Evolutionary conservation across 306 rosid genomes (phyloP).

Genomic region (Crotalaria pallida): DNA sequence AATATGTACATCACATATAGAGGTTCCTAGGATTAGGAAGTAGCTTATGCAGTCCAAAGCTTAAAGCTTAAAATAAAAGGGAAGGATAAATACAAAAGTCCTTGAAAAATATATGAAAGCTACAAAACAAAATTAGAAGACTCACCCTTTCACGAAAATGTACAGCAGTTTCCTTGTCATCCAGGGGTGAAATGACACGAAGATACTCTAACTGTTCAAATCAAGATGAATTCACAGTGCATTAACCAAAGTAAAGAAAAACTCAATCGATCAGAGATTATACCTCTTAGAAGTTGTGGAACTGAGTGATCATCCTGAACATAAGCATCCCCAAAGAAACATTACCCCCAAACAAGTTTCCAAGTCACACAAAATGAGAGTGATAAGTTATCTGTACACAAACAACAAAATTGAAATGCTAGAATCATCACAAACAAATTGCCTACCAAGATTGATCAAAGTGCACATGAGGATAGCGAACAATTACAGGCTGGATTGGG

Average conservation of each 20-base stretch:
- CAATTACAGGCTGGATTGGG: no score
- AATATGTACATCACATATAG: neutral
- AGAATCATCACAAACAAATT: no score
- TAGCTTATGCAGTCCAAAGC: neutral
- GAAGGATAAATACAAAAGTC: conserved; percentile 1
- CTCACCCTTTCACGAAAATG: conserved; percentile 80
- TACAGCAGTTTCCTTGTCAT: conserved; percentile 53
- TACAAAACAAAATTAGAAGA: conserved; percentile 11
- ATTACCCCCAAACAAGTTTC: conserved; percentile 57
- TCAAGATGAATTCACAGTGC: neutral
- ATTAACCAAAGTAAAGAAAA: conserved; percentile 2
- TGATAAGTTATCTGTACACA: conserved; percentile 12
- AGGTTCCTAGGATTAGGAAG: no score
- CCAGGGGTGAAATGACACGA: conserved; percentile 72
- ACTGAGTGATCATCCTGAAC: no score
- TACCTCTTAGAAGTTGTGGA: no score
- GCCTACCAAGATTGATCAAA: no score
- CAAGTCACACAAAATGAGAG: conserved; percentile 7
- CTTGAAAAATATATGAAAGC: neutral
- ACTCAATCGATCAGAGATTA: no score
- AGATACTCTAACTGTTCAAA: conserved; percentile 86
- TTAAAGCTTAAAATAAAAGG: neutral
- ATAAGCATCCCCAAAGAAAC: conserved; percentile 75
- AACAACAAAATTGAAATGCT: conserved; percentile 22
- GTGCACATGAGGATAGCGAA: no score